Percentiles rank a stretch among this genome's conserved stretches.
Evolutionary conservation across 768 basidiomycete genomes (phyloP).

Genomic region (Cystofilobasidium bisporidii): DNA sequence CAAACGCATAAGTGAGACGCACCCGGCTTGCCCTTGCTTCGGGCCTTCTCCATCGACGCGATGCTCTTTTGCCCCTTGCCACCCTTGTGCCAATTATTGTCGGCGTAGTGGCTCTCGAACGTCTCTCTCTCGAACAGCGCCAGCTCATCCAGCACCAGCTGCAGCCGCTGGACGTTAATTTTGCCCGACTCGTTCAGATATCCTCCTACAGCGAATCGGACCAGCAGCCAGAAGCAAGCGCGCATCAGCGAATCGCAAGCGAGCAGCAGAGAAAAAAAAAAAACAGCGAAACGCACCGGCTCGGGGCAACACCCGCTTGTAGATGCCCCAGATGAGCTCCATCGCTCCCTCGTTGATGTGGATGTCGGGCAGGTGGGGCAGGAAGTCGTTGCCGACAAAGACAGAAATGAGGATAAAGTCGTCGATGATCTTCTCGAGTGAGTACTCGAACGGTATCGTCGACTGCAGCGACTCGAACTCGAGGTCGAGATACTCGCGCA

Average conservation of each 20-base stretch:
- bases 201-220: slow-evolving; percentile 50
- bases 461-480: slow-evolving; percentile 57
- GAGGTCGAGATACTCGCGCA: slow-evolving; percentile 94
- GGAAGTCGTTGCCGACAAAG: slow-evolving; percentile 95
- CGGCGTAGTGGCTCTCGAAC: slow-evolving; percentile 84
- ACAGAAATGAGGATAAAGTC: slow-evolving; percentile 95
- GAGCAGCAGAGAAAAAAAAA: not conserved
- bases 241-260: not conserved
- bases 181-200: slow-evolving; percentile 84
- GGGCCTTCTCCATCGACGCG: slow-evolving; percentile 54
- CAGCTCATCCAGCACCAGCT: slow-evolving; percentile 81
- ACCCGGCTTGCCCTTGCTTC: slow-evolving; percentile 59
- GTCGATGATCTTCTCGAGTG: slow-evolving; percentile 87
- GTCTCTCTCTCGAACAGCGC: slow-evolving; percentile 75
- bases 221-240: not conserved
- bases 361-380: slow-evolving; percentile 89
- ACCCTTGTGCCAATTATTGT: slow-evolving; percentile 86
- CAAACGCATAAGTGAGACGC: slow-evolving; percentile 37
- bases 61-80: slow-evolving; percentile 54
- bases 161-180: slow-evolving; percentile 69
- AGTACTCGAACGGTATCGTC: slow-evolving; percentile 65
- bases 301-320: slow-evolving; percentile 74
- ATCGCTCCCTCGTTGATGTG: slow-evolving; percentile 97
- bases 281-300: slow-evolving; percentile 43
- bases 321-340: slow-evolving; percentile 85